Base-by-base conservation (phyloP, 441 rosid species). In the Aquilaria agallochum region DNA sequence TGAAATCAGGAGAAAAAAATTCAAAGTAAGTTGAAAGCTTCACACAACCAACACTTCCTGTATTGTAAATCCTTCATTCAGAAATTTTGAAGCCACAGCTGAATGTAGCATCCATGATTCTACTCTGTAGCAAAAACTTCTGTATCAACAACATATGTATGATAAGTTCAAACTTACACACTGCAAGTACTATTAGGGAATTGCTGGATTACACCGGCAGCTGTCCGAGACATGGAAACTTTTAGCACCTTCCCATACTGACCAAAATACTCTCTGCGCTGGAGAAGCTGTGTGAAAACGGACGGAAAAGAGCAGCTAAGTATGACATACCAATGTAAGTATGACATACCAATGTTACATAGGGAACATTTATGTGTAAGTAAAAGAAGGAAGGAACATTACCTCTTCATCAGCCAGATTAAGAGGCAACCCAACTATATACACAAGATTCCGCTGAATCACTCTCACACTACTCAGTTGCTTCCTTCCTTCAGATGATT, bases 221-320 rank as follows among this genome's bases (percentile, higher is more conserved):
- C 75, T 6, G 87, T 81, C 45, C 89, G 80, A 58, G 89, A 81
- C 76, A 86, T 69, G 30, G 92, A 82, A n/a, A 81, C 92, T 67
- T 86, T 86, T n/a, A 81, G 68, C 58, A 86, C 92, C 68, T 76
- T 81, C 45, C 92, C 92, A 75, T 86, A 86, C 46, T 76, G 89
- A 58, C 87, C 87, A 72, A 86, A 86, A 68, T 78, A 83, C 30
- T 86, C 92, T 69, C 69, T 76, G 30, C 49, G 78, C 56, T 81
- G 82, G 64, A 84, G 85, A 64, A 84, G 76, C 90, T 84, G 82
- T 63, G 51, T 59, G 63, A 62, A 62, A 65, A 55, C 55, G 2
- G 44, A 31, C 55, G 50, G 59, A n/a, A 27, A 50, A 31, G 55
- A 56, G 57, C 27, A 27, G 13, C 53, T 31, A 56, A 9, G 12